These are phyloP conservation scores for Chalciporus chontae DNA, from an alignment of 768 basidiomycete species.

Conservation along the genomic window DNA sequence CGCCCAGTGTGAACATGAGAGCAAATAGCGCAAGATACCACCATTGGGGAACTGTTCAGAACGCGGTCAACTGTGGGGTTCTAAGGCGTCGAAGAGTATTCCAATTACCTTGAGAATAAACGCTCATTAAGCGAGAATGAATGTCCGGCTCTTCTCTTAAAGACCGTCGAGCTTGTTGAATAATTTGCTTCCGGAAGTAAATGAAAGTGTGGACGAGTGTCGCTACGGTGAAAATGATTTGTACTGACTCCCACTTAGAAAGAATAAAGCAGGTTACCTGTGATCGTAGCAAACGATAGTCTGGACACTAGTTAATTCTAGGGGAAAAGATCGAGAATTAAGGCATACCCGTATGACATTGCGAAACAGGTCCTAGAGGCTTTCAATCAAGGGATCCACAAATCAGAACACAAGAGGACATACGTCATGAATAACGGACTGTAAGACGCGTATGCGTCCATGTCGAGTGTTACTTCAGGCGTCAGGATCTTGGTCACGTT, in stretches of 20 bases:
- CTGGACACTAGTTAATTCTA: conserved; percentile 48
- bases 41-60: conserved; percentile 68
- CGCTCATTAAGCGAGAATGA: conserved; percentile 77
- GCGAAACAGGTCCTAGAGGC: conserved; percentile 22
- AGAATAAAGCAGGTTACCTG: conserved; percentile 38
- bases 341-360: conserved; percentile 29
- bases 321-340: neutral
- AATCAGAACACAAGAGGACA: conserved; percentile 1
- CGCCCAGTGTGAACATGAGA: conserved; percentile 69
- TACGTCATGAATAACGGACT: conserved; percentile 58
- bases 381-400: conserved; percentile 8
- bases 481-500: conserved; percentile 58
- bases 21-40: conserved; percentile 72
- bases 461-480: conserved; percentile 48
- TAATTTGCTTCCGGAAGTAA: conserved; percentile 78
- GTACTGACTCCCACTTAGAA: neutral
- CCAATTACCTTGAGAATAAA: conserved; percentile 47
- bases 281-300: conserved; percentile 78
- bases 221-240: conserved; percentile 11
- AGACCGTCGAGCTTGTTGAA: conserved; percentile 63
- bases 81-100: neutral
- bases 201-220: conserved; percentile 39
- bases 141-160: conserved; percentile 80
- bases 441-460: conserved; percentile 50
- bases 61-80: neutral